These are phyloP conservation scores for Globisporangium rhizosaccharum DNA, from an alignment of 352 stramenopile species.

Conservation along the genomic window DNA sequence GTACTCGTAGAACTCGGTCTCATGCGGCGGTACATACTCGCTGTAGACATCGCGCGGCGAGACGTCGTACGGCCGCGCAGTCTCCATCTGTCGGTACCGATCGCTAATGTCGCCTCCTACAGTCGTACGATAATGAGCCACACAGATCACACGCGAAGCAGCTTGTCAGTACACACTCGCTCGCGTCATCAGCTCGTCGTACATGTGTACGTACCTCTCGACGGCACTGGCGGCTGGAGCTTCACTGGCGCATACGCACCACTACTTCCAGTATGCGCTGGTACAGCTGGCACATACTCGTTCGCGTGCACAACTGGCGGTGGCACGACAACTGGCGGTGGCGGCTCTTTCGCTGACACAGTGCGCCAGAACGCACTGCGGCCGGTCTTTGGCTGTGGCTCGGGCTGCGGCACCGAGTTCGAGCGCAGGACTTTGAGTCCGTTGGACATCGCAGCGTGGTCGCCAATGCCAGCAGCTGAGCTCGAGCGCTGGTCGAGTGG, in stretches of 20 bases:
- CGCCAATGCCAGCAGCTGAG: conserved; percentile 25
- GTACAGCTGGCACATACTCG: not conserved
- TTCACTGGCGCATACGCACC: conserved; percentile 2
- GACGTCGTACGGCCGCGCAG: conserved; percentile 21
- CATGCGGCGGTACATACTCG: conserved; percentile 8
- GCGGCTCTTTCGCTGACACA: conserved; percentile 31
- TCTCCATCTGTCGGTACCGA: conserved; percentile 18
- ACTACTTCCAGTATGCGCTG: not conserved
- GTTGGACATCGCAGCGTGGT: conserved; percentile 24
- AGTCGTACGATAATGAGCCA: not conserved
- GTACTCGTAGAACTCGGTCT: conserved; percentile 37
- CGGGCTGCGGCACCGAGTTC: conserved; percentile 36
- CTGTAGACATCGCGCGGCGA: conserved; percentile 21
- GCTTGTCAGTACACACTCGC: not conserved
- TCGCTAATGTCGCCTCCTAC: conserved; percentile 1
- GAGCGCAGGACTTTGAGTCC: conserved; percentile 39
- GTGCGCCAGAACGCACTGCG: conserved; percentile 62
- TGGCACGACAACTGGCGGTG: not conserved
- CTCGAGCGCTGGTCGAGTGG: conserved; percentile 41
- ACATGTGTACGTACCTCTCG: not conserved
- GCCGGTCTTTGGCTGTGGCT: conserved; percentile 21
- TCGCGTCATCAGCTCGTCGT: too few relatives aligned
- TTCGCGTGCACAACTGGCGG: not conserved
- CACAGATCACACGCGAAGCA: not conserved
- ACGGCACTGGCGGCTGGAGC: not conserved